These are phyloP conservation scores for Sporothrix inflata DNA, from an alignment of 2,329 filamentous ascomycete species.

Conservation along the genomic window DNA sequence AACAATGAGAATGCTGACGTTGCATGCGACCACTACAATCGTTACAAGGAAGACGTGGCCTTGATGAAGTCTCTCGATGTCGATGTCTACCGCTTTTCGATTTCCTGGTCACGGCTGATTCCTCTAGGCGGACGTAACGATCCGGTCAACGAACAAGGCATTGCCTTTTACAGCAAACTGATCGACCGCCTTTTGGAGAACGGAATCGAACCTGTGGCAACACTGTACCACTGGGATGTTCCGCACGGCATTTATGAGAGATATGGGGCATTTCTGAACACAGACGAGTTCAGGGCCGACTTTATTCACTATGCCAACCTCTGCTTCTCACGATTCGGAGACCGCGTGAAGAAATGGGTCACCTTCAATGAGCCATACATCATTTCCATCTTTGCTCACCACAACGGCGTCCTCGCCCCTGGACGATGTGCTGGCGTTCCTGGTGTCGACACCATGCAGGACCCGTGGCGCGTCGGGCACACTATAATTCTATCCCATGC, in stretches of 20 bases:
- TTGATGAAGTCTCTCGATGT: neutral
- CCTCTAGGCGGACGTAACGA: neutral
- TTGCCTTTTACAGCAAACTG: neutral
- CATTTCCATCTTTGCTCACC: neutral
- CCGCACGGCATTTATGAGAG: neutral
- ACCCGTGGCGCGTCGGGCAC: neutral
- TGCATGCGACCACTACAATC: no score
- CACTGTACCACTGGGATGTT: neutral
- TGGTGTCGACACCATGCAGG: neutral
- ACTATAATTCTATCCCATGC: neutral
- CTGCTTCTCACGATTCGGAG: neutral
- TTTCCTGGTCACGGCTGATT: neutral
- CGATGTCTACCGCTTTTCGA: neutral
- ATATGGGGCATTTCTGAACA: neutral
- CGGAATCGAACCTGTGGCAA: neutral
- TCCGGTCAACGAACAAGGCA: neutral
- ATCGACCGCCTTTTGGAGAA: neutral
- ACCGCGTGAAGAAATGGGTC: neutral
- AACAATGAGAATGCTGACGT: neutral
- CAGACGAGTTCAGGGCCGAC: neutral
- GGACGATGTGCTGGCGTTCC: neutral
- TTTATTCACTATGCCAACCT: neutral
- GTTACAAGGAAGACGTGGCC: neutral
- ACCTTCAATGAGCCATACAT: neutral
- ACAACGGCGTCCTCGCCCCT: neutral